Evolutionary conservation across 192 early-diverging fungal genomes (phyloP).

Genomic region (Dissophora globulifera): DNA sequence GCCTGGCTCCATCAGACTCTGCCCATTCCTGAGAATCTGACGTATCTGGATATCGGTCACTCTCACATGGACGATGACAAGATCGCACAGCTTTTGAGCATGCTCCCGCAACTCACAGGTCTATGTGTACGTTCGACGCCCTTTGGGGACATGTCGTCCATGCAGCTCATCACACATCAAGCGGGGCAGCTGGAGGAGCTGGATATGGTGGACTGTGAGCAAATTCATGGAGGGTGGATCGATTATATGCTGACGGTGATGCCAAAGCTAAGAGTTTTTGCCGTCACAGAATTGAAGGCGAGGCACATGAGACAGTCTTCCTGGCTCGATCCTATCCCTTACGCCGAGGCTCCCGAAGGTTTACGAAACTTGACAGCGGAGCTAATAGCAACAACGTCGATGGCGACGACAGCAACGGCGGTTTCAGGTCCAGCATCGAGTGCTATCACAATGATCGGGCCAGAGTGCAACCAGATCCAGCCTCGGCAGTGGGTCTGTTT

Average conservation of each 20-base stretch:
- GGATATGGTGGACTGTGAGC: slow-evolving; percentile 5
- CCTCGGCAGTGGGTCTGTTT: no score
- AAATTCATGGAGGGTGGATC: not conserved
- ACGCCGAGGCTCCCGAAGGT: no score
- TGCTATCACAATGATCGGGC: no score
- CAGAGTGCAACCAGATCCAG: no score
- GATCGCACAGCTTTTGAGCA: slow-evolving; percentile 9
- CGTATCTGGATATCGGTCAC: slow-evolving; percentile 15
- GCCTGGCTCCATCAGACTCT: slow-evolving; percentile 12
- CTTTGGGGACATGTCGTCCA: not conserved
- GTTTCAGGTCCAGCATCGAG: no score
- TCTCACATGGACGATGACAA: slow-evolving; percentile 14
- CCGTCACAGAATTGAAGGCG: no score
- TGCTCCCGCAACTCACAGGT: not conserved
- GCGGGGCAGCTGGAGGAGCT: not conserved
- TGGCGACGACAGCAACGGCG: no score
- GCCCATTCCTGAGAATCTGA: not conserved
- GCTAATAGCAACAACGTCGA: no score
- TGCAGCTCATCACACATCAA: not conserved
- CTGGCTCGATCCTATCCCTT: no score
- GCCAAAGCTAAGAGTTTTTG: no score
- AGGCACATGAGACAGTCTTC: no score
- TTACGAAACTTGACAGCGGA: no score
- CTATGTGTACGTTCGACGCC: slow-evolving; percentile 13
- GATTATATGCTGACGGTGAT: not conserved